A percentile compares a stretch with the other conserved stretches of the same genome.
Evolutionary conservation across 768 basidiomycete genomes (phyloP).

Genomic region (Porphyrellus cyaneotinctus): DNA sequence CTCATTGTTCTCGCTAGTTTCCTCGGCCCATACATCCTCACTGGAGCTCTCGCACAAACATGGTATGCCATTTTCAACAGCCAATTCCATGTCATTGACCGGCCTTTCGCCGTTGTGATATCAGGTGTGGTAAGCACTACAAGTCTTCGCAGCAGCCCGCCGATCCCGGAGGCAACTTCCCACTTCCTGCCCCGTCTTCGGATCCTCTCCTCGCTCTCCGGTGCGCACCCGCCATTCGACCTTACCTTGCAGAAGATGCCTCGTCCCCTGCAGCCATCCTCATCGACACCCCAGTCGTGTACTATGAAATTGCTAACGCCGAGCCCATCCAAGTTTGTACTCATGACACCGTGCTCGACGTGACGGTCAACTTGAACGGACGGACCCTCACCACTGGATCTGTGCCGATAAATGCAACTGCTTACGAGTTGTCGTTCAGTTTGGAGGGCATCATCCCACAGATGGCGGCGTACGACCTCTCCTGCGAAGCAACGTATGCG

Average conservation of each 20-base stretch:
- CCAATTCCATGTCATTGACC: background rate
- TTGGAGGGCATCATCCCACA: conserved; percentile 44
- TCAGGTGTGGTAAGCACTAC: conserved; percentile 58
- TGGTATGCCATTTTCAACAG: conserved; percentile 18
- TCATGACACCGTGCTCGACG: conserved; percentile 27
- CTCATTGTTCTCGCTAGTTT: conserved; percentile 1
- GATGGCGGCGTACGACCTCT: conserved; percentile 27
- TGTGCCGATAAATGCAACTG: conserved; percentile 50
- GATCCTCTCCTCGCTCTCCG: conserved; percentile 52
- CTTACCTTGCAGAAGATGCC: conserved; percentile 55
- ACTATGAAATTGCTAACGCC: conserved; percentile 45
- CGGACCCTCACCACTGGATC: conserved; percentile 23
- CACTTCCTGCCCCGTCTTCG: conserved; percentile 33
- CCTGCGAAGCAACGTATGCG: conserved; percentile 26
- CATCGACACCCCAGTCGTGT: conserved; percentile 50
- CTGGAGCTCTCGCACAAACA: conserved; percentile 24
- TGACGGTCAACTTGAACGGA: conserved; percentile 34
- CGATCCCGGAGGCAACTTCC: conserved; percentile 51
- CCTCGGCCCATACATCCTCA: conserved; percentile 12
- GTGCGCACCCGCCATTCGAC: conserved; percentile 55
- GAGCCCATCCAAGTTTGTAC: conserved; percentile 35
- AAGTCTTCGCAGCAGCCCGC: conserved; percentile 39
- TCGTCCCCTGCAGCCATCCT: conserved; percentile 42
- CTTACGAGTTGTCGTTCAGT: conserved; percentile 46
- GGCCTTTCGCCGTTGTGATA: background rate